Conservation (phyloP, 306 rosid genomes). For the Vigna radiata region DNA sequence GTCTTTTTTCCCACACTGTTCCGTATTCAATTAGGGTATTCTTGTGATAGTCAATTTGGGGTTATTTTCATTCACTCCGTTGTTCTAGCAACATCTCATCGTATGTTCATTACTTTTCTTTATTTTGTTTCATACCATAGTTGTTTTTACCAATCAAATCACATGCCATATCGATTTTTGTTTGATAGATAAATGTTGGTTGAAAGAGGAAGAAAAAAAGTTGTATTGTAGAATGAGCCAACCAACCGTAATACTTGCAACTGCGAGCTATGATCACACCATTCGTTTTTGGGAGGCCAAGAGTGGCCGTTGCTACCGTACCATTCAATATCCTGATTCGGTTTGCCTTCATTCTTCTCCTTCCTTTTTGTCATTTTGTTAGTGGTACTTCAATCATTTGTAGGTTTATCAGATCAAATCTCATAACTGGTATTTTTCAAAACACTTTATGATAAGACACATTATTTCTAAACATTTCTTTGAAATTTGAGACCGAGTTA, state of each 20-base stretch:
- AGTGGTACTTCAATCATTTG: conserved; percentile 13
- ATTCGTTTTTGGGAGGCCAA: conserved; percentile 99
- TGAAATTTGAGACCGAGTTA: conserved; percentile 2
- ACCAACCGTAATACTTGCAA: conserved; percentile 92
- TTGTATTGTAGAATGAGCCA: conserved; percentile 68
- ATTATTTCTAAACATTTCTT: background rate
- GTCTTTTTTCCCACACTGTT: background rate
- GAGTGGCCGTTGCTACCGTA: conserved; percentile 96
- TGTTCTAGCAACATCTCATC: background rate
- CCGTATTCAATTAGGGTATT: background rate
- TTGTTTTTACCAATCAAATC: background rate
- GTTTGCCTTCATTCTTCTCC: conserved; percentile 46
- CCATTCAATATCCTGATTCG: conserved; percentile 96
- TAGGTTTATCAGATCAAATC: background rate
- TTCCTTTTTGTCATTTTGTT: background rate
- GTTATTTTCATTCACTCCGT: conserved; percentile 3
- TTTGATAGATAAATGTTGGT: conserved; percentile 43
- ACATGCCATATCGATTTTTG: background rate
- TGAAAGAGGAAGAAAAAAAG: conserved; percentile 18
- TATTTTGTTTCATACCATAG: background rate
- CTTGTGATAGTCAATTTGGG: background rate
- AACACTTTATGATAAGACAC: background rate
- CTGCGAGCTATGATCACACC: conserved; percentile 97
- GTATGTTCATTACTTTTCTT: conserved; percentile 9
- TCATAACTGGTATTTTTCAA: background rate